Evolutionary conservation across 2,329 filamentous ascomycete species (phyloP), one percentile per base, ranked within the genome.

Genomic region (Xylaria sp.): DNA sequence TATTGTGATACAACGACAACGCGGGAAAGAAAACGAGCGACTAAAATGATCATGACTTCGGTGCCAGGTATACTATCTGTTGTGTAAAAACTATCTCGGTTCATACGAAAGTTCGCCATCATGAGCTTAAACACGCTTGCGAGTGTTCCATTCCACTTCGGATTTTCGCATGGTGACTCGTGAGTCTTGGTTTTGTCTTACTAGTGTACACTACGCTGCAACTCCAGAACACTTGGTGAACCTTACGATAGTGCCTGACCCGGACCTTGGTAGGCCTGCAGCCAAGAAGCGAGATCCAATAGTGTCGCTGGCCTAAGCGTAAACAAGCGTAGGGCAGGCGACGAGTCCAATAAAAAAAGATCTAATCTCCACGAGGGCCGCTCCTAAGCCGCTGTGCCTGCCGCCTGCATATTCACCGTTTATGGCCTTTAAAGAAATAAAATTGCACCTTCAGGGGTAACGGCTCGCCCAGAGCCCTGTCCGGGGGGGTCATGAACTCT

Each of bases 261-360:
- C 32, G 29, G 29, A 50, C 44, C 62, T 47, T 40, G 42, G 50
- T 60, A 54, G 59, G 35, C 40, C 61, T 50, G 60, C 37, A 47
- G 65, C 65, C 59, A 62, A 69, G 61, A 29, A 50, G 32, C 40
- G 25, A 50, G 53, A 42, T 37, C 50, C 63, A 60, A 69, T 69
- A 69, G 63, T 65, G 2, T 5, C 12, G 21, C 8, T 35, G 44
- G 47, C 29, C 60, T 51, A 44, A n/a, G 62, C 44, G 37, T 53
- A 18, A 54, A 21, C 37, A 35, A 50, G 51, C 48, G 25, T 29
- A 37, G 29, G 2, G 47, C n/a, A 65, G 53, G 51, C 51, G 57
- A 65, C 10, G 5, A 2, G 21, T 37, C 65, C 65, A 70, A 70
- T 70, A 27, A 61, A 25, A 32, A 10, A 35, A 37, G 23, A 16